A percentile compares a stretch with the other conserved stretches of the same genome.
Conservation (phyloP, 371 early-diverging fungal species). For the Syncephalastrum sp. region DNA sequence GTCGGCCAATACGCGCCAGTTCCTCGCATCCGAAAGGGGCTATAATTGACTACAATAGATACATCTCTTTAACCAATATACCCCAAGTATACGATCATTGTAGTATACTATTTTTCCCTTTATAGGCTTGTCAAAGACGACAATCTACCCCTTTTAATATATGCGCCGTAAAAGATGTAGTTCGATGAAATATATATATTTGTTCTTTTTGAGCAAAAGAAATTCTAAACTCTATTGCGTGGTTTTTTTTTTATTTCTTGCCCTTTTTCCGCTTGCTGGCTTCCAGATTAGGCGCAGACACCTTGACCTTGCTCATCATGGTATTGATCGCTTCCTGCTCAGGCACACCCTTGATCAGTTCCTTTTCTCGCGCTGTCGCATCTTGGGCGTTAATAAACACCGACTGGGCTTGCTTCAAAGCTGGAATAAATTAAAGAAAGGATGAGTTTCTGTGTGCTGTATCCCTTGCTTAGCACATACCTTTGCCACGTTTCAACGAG, state of each 20-base stretch:
- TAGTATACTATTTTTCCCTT: too few species aligned
- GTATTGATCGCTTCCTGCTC: slow-evolving; percentile 80
- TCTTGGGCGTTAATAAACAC: slow-evolving; percentile 55
- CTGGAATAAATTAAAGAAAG: slow-evolving; percentile 22
- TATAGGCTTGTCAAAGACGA: background rate
- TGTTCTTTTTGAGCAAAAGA: background rate
- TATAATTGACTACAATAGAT: too few species aligned
- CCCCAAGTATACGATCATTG: too few species aligned
- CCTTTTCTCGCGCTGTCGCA: slow-evolving; percentile 67
- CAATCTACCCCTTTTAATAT: too few species aligned
- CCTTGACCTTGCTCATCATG: slow-evolving; percentile 88
- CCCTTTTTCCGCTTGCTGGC: slow-evolving; percentile 64
- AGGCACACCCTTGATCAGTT: slow-evolving; percentile 79
- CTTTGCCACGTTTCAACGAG: slow-evolving; percentile 95
- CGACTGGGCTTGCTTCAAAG: slow-evolving; percentile 45
- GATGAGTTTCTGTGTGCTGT: slow-evolving; percentile 42
- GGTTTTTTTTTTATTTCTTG: slow-evolving; percentile 13
- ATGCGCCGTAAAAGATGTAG: background rate
- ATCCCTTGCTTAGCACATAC: slow-evolving; percentile 21
- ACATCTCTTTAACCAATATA: background rate
- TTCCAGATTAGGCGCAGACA: slow-evolving; percentile 74
- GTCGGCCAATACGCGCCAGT: background rate
- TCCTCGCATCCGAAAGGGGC: too few species aligned
- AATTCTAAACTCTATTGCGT: background rate
- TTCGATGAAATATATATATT: background rate